Base-by-base conservation (phyloP, 371 early-diverging fungal genomes). In the Mucor circinelloides region DNA sequence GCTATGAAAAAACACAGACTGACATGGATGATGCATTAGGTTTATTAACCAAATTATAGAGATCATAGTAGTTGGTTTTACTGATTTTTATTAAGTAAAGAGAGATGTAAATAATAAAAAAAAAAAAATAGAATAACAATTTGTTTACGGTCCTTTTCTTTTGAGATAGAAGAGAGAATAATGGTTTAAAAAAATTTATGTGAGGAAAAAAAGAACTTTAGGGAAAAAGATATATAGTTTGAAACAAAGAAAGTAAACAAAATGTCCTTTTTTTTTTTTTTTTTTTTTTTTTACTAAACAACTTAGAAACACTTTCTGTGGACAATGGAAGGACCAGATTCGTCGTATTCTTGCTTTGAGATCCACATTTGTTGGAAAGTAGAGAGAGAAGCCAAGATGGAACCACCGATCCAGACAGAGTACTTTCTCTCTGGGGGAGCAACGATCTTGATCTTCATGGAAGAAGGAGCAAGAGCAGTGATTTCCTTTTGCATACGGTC, bases 341-440 rank as follows among this genome's bases (percentile, higher is more conserved):
- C 99, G 86, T 97, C 97, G 89, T 99, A 99, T 86, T 98, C 99
- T 86, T 88, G 87, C 85, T 91, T 95, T 64, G 93, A 91, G 84
- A 97, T 93, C 97, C 97, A 97, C 95, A 96, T 94, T 79, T 93
- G 91, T 83, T 97, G 98, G 97, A 98, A 98, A 74, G 97, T 97
- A 68, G 97, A 95, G 70, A 99, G 92, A 58, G 99, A 98, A 63
- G 99, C 99, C 69, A 99, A 88, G 72, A 99, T 99, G 69, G 99
- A 99, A 70, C 99, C 99, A 89, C 99, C 99, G 81, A 99, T 99
- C 99, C 99, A 99, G 83, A 99, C 99, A 74, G 98, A 97, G 95
- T 99, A 99, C 89, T 99, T 99, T 82, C 99, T 94, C 87, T 99
- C 99, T 64, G 99, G 99, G 59, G 99, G 99, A 71, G 99, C 97